Evolutionary conservation across 2,329 filamentous ascomycete genomes (phyloP).

Genomic region (Calonectria honghensis): DNA sequence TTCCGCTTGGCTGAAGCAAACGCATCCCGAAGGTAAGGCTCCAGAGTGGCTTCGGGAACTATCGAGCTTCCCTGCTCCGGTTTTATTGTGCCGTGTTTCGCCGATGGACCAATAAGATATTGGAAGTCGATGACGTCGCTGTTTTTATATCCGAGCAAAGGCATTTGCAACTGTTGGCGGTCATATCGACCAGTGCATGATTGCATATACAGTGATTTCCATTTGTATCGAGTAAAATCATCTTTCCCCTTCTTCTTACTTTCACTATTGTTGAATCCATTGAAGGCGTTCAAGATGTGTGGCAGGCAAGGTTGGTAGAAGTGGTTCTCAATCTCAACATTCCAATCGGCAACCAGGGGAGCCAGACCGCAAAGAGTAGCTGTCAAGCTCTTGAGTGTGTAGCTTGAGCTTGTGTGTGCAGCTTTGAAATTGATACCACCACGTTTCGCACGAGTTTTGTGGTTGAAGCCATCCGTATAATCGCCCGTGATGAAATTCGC

Average conservation of each 20-base stretch:
- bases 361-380: not conserved
- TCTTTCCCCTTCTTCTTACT: not conserved
- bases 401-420: not conserved
- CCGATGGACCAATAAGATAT: not conserved
- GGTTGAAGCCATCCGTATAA: not conserved
- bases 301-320: slow-evolving; percentile 7
- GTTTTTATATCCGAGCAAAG: not conserved
- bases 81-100: not conserved
- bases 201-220: slow-evolving; percentile 7
- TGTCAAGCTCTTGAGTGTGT: slow-evolving; percentile 1
- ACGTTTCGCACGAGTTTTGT: not conserved
- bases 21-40: slow-evolving; percentile 55
- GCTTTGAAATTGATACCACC: not conserved
- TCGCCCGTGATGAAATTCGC: slow-evolving; percentile 16
- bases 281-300: not conserved
- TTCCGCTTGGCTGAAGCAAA: slow-evolving; percentile 53
- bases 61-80: not conserved
- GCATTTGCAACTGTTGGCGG: not conserved
- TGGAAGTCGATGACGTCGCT: not conserved
- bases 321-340: not conserved
- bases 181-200: not conserved
- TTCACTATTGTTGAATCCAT: not conserved
- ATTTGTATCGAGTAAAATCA: not conserved
- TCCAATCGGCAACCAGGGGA: slow-evolving; percentile 9
- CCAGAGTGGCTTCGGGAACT: slow-evolving; percentile 53